phyloP scores from a whole-genome alignment of 345 rosid genomes.

The Angophora floribunda region DNA sequence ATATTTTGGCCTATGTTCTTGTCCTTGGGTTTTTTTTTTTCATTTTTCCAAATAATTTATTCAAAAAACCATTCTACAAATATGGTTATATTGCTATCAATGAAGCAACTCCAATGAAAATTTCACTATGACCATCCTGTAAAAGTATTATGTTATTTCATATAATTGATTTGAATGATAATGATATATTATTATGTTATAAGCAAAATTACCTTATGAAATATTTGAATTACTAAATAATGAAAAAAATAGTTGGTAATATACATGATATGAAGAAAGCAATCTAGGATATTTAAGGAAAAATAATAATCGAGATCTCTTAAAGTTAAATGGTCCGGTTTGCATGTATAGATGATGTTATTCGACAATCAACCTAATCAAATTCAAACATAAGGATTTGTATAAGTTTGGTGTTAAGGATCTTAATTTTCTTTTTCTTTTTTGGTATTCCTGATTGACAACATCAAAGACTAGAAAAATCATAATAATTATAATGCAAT shows the following conservation, averaged over 20 bases:
- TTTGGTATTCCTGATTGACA: rapidly evolving
- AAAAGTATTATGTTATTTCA: too few species aligned
- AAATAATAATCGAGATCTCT: neutral
- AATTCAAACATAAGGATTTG: neutral
- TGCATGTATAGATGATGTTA: neutral
- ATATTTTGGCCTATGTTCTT: too few species aligned
- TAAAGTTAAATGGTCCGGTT: neutral
- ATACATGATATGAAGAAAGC: neutral
- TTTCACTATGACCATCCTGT: neutral
- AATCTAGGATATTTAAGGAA: rapidly evolving
- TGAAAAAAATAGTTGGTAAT: neutral
- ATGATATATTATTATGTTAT: neutral
- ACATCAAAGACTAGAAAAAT: neutral
- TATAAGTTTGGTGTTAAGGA: neutral
- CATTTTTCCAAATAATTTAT: neutral
- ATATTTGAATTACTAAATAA: neutral
- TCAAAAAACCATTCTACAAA: neutral
- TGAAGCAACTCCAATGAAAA: neutral
- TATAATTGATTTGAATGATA: neutral
- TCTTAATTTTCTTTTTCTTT: too few species aligned
- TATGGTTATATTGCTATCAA: neutral
- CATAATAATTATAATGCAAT: neutral
- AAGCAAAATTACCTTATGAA: neutral
- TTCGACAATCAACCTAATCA: neutral
- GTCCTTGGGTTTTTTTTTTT: too few species aligned